phyloP scores from a whole-genome alignment of 805 yeast genomes.

The Cyberlindnera petersonii region DNA sequence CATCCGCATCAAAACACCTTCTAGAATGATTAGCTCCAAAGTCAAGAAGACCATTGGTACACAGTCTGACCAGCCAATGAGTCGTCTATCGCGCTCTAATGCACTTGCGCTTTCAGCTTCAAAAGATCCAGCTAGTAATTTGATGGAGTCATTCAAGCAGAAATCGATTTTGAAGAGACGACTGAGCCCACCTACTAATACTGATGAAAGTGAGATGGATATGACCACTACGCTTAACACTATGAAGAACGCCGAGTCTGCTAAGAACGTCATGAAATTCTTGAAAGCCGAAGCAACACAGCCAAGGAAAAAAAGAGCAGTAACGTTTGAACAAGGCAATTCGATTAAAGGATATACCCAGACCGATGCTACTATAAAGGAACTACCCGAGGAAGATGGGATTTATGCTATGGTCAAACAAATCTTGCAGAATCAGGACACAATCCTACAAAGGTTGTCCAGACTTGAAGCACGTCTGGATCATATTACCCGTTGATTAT shows the following conservation, averaged over 20 bases:
- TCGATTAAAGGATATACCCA: neutral
- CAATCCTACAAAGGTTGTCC: conserved; percentile 18
- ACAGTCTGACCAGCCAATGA: conserved; percentile 27
- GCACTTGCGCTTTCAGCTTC: conserved; percentile 1
- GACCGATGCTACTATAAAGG: neutral
- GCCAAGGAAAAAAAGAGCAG: conserved; percentile 28
- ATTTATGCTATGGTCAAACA: conserved; percentile 8
- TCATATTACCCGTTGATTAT: neutral
- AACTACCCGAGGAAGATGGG: conserved; percentile 3
- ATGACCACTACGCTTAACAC: conserved; percentile 26
- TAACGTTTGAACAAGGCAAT: conserved; percentile 24
- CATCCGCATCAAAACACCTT: conserved; percentile 24
- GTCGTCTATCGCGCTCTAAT: conserved; percentile 13
- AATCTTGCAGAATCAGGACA: conserved; percentile 18
- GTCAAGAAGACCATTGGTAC: conserved; percentile 23
- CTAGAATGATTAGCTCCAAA: conserved; percentile 27
- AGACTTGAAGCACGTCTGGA: conserved; percentile 11
- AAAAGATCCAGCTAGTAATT: conserved; percentile 17
- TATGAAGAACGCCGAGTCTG: conserved; percentile 20
- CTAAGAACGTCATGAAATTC: conserved; percentile 18
- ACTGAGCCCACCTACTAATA: conserved; percentile 16
- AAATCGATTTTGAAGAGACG: conserved; percentile 19
- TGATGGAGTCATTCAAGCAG: conserved; percentile 19
- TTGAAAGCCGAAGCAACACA: conserved; percentile 12
- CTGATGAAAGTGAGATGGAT: conserved; percentile 15